Evolutionary conservation across 2,329 filamentous ascomycete species (phyloP).

Genomic region (Anisogramma anomala): DNA sequence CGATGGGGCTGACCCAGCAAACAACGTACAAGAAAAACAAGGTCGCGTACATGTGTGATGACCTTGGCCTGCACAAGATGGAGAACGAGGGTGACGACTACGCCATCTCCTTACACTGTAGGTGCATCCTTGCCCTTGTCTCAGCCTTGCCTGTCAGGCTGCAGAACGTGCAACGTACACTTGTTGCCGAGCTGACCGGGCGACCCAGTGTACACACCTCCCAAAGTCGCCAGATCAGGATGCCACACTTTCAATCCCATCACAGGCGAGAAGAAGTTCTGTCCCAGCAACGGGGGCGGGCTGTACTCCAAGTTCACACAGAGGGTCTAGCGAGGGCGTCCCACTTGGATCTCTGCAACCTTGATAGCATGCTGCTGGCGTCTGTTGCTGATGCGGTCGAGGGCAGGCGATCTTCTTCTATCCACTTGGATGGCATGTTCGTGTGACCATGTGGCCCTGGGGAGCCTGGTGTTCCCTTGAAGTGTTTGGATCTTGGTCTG

Average conservation of each 20-base stretch:
- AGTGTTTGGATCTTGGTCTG: too few species aligned
- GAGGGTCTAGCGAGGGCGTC: too few species aligned
- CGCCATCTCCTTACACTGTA: constrained; percentile 73
- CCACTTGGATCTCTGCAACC: too few species aligned
- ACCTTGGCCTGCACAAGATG: constrained; percentile 76
- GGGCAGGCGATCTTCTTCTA: too few species aligned
- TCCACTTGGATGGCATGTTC: too few species aligned
- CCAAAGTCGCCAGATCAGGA: constrained; percentile 72
- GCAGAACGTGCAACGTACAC: not conserved
- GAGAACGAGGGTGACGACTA: constrained; percentile 63
- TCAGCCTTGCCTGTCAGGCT: constrained; percentile 4
- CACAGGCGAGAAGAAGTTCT: constrained; percentile 63
- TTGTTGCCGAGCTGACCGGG: constrained; percentile 7
- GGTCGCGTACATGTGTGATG: constrained; percentile 85
- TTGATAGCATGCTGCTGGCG: too few species aligned
- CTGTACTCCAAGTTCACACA: too few species aligned
- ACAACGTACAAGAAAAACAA: constrained; percentile 57
- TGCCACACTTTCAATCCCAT: constrained; percentile 70
- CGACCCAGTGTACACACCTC: constrained; percentile 65
- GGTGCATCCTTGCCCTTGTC: constrained; percentile 21
- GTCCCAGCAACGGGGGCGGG: too few species aligned
- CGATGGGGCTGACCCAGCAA: constrained; percentile 54
- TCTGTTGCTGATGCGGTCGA: too few species aligned
- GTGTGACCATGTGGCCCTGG: too few species aligned
- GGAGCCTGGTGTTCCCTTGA: too few species aligned